Evolutionary conservation across 306 rosid species (phyloP).

Genomic region (Heteromeles arbutifolia): DNA sequence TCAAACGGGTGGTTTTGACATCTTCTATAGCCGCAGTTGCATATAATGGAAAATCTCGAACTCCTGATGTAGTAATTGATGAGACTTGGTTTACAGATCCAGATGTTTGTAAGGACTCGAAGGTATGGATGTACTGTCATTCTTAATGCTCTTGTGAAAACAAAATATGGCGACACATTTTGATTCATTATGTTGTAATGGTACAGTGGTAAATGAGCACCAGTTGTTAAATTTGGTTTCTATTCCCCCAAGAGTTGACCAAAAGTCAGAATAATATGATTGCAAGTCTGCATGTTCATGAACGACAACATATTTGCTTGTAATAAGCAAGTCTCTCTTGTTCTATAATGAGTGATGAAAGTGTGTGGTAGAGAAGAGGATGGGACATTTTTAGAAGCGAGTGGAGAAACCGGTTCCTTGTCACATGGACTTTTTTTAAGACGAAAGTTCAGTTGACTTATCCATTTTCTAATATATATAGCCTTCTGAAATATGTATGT

Average conservation of each 20-base stretch:
- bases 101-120: constrained; percentile 23
- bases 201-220: neutral
- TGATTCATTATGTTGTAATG: neutral
- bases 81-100: constrained; percentile 53
- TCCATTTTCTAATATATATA: neutral
- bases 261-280: neutral
- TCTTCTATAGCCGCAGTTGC: constrained; percentile 47
- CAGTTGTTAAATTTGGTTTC: neutral
- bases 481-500: neutral
- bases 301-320: neutral
- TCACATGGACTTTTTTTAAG: neutral
- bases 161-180: neutral
- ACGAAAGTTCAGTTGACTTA: neutral
- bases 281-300: neutral
- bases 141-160: neutral
- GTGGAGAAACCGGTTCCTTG: neutral
- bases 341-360: neutral
- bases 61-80: constrained; percentile 38
- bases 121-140: constrained; percentile 21
- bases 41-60: constrained; percentile 25
- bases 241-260: neutral
- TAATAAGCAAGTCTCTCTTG: neutral
- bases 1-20: constrained; percentile 47
- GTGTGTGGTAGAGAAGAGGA: neutral
- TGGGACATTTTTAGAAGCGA: neutral